These are phyloP conservation scores for Stipa capillata DNA, from an alignment of 176 grass and related monocot genomes.

Conservation along the genomic window DNA sequence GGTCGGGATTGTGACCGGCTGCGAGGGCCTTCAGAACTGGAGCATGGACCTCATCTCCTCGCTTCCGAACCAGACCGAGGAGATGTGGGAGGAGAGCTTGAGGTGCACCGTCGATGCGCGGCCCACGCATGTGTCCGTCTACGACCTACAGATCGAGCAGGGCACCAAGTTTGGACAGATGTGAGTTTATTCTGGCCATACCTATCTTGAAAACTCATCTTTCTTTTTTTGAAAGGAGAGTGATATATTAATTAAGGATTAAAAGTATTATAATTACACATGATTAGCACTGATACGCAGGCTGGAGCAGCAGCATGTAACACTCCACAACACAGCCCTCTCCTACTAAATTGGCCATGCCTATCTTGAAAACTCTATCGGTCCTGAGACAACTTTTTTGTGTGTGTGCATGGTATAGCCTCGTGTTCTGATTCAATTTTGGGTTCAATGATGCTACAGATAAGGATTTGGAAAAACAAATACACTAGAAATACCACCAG, in stretches of 20 bases:
- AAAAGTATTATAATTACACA: too few relatives aligned
- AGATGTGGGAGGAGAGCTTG: constrained; percentile 93
- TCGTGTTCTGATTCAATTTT: background rate
- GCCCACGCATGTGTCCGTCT: constrained; percentile 67
- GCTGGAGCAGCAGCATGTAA: too few relatives aligned
- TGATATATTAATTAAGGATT: too few relatives aligned
- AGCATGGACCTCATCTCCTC: constrained; percentile 96
- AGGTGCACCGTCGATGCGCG: constrained; percentile 41
- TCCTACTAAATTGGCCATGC: too few relatives aligned
- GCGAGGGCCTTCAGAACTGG: constrained; percentile 69
- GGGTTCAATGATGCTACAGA: background rate
- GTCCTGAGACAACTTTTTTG: background rate
- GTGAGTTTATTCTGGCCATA: background rate
- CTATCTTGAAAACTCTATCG: background rate
- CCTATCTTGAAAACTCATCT: background rate
- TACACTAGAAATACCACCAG: background rate
- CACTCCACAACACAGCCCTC: too few relatives aligned
- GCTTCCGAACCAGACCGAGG: constrained; percentile 58
- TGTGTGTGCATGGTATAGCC: background rate
- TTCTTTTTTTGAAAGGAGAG: too few relatives aligned
- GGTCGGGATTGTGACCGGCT: constrained; percentile 40
- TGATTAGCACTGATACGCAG: too few relatives aligned
- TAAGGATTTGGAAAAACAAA: background rate
- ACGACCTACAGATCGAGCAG: constrained; percentile 87
- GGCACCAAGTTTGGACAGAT: constrained; percentile 81